Conservation (phyloP, 2,329 filamentous ascomycete genomes). For the Ophiobolus disseminans region DNA sequence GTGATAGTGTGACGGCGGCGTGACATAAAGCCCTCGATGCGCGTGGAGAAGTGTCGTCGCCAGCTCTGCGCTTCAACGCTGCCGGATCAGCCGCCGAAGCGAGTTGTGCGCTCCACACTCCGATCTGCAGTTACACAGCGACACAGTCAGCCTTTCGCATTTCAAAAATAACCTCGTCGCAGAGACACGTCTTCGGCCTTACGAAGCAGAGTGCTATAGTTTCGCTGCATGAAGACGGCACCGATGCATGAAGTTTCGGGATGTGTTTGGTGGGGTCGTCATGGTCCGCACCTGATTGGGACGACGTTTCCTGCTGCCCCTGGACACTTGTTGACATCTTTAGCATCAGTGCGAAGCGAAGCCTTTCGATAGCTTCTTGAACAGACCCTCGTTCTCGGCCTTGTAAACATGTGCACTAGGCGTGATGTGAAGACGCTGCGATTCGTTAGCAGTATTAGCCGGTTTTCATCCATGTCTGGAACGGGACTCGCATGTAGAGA, state of each 20-base stretch:
- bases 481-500: no score
- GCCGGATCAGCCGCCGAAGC: conserved; percentile 1
- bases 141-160: conserved; percentile 17
- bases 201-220: conserved; percentile 12
- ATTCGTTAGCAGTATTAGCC: conserved; percentile 3
- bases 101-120: not conserved
- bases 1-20: conserved; percentile 38
- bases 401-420: conserved; percentile 2
- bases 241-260: conserved; percentile 19
- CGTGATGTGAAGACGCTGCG: conserved; percentile 3
- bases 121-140: conserved; percentile 5
- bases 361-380: conserved; percentile 13
- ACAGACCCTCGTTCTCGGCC: conserved; percentile 5
- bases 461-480: not conserved
- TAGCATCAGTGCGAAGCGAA: conserved; percentile 12
- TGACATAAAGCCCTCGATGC: conserved; percentile 24
- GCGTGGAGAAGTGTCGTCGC: conserved; percentile 2
- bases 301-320: conserved; percentile 22
- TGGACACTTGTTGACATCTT: conserved; percentile 14
- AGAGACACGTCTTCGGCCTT: conserved; percentile 13
- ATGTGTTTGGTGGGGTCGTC: conserved; percentile 6
- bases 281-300: conserved; percentile 19
- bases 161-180: conserved; percentile 15
- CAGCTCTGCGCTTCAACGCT: not conserved
- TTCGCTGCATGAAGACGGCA: conserved; percentile 8